A percentile compares a stretch with the other conserved stretches of the same genome.
Conservation (phyloP, 2,329 filamentous ascomycete species). For the Penicillium sp. region DNA sequence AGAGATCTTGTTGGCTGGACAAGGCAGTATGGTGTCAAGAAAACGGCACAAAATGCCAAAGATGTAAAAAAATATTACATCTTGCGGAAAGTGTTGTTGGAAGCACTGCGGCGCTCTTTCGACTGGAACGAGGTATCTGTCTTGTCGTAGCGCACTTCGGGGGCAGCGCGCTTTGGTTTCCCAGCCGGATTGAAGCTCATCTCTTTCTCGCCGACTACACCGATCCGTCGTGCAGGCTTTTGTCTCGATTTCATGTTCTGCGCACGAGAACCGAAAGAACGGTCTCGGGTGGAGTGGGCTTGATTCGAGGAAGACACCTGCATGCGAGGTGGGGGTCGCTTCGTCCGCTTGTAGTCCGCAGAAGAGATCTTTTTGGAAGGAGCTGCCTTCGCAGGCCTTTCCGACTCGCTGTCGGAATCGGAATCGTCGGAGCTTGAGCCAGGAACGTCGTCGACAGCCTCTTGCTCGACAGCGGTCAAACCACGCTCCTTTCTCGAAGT, state of each 20-base stretch:
- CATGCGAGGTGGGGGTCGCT: conserved; percentile 55
- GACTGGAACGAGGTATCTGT: conserved; percentile 27
- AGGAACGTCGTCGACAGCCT: conserved; percentile 54
- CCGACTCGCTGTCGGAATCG: conserved; percentile 34
- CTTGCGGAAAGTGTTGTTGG: conserved; percentile 49
- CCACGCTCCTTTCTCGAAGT: conserved; percentile 45
- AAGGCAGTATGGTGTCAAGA: neutral
- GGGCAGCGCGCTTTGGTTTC: conserved; percentile 39
- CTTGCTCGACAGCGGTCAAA: conserved; percentile 63
- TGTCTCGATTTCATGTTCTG: conserved; percentile 43
- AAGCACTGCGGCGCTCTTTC: conserved; percentile 51
- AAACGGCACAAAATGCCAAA: neutral
- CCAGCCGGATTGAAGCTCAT: conserved; percentile 59
- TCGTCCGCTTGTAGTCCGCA: conserved; percentile 55
- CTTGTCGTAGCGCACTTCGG: conserved; percentile 22
- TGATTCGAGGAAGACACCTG: conserved; percentile 55
- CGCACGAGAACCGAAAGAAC: conserved; percentile 59
- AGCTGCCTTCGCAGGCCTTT: conserved; percentile 29
- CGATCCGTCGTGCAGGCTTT: conserved; percentile 32
- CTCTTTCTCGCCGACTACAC: conserved; percentile 52
- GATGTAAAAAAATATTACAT: conserved; percentile 35
- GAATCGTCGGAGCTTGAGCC: conserved; percentile 43
- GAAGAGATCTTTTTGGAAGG: conserved; percentile 52
- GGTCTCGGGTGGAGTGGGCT: conserved; percentile 48
- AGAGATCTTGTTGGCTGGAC: neutral